Evolutionary conservation across 768 basidiomycete species (phyloP), one percentile per base, ranked within the genome.

Genomic region (Melanogaster broomeanus): DNA sequence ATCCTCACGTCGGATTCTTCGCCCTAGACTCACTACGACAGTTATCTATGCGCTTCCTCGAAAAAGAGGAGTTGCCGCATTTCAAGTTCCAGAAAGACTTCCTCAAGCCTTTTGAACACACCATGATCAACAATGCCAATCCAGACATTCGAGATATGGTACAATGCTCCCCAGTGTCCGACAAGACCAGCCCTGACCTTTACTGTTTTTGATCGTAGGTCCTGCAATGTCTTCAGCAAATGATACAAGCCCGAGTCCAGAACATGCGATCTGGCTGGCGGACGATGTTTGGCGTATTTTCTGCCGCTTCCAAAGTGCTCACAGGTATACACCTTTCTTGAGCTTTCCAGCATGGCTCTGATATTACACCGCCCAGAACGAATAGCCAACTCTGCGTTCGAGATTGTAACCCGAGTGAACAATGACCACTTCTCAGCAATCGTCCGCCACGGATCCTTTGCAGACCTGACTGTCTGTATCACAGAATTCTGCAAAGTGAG

Each of bases 71-170:
- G 69, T 67, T 99, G 53, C 84, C 94, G 2, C 94, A 98, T 72
- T 99, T 98, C 81, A 93, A 95, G 64, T 99, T 99, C 70, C 97
- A 99, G 64, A 99, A 98, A 71, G 96, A 99, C 67, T 99, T 99
- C 73, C 72, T 99, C 55, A 92, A 93, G 64, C 97, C 97, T 0
- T 99, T 98, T 66, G 95, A 98, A 71, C 88, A 97, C 67, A 95
- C 97, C 1, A 99, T 99, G 92, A 79, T 88, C 39, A 90, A 98
- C 65, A 99, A 98, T 68, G 81, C 87, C 50, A 96, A 98, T 68
- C 90, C 93, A 6, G 97, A 98, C 58, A 85, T 96, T 41, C 83
- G 97, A 43, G 97, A 99, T 66, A 91, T 99, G 93, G 95, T 93
- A 59, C 30, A 72, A 19, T 27, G 13, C n/a, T 12, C 37, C 19